Evolutionary conservation across 2,329 filamentous ascomycete species (phyloP), one percentile per base, ranked within the genome.

Genomic region (Aspergillus candidus): DNA sequence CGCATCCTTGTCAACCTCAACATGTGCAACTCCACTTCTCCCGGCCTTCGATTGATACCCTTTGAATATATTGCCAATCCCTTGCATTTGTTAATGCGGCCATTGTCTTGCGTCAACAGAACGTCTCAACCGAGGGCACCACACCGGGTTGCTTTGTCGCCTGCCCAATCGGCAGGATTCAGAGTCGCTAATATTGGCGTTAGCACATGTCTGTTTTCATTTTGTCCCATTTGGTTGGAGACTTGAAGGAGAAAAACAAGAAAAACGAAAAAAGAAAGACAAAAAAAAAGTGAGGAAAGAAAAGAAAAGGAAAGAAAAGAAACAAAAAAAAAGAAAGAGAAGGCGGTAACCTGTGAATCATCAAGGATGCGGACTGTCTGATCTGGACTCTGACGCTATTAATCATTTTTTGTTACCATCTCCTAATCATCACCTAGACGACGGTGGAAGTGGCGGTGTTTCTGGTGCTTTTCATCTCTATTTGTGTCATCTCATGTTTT

Each of bases 361-460:
- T 45, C 53, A 60, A 52, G 57, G 58, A 58, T 56, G 56, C 56
- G 54, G 56, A 54, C 44, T 48, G 48, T 46, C 50, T 53, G 52
- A 55, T 55, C 53, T 53, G 57, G 62, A 57, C 52, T 55, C 53
- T 47, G 47, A 55, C 44, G 53, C 54, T 53, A 53, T 49, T 54
- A 44, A 50, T 53, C 52, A 52, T 55, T 57, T 50, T 53, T 41
- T 50, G 54, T 46, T 53, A 48, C 57, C 51, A 54, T 59, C 56
- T 60, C 52, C 62, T 62, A 62, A 51, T 52, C 50, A 52, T 56
- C 48, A 55, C 53, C 61, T 63, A 62, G 61, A 65, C 52, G 52
- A 55, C 56, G 54, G 60, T 56, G 58, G 60, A 63, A 55, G 60
- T 56, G 54, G 57, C 55, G 62, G 63, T 66, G 63, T 66, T 65